These are phyloP conservation scores for Pseudogymnoascus sp. DNA, from an alignment of 2,329 filamentous ascomycete genomes.

Conservation along the genomic window DNA sequence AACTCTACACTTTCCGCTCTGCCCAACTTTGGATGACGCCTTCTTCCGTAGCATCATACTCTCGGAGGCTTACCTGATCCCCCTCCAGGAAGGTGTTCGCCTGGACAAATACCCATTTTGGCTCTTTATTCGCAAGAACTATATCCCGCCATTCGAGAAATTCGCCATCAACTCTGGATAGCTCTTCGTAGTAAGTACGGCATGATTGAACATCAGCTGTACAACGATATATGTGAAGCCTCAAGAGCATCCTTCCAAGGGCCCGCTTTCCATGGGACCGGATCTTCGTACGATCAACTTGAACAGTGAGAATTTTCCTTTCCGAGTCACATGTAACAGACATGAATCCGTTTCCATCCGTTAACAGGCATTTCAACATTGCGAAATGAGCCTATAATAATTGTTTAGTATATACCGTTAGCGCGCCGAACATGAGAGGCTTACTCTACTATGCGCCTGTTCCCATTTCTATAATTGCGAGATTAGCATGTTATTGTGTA, in stretches of 20 bases:
- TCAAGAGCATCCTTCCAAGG: constrained; percentile 50
- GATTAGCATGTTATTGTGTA: not conserved
- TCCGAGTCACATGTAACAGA: constrained; percentile 39
- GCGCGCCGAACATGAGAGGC: constrained; percentile 8
- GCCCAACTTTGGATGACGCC: constrained; percentile 47
- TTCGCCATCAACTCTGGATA: constrained; percentile 46
- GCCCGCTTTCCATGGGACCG: constrained; percentile 47
- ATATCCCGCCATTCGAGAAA: constrained; percentile 47
- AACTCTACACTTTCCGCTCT: constrained; percentile 25
- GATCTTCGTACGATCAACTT: constrained; percentile 51
- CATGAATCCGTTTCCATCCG: constrained; percentile 44
- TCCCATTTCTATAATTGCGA: constrained; percentile 34
- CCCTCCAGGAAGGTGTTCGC: constrained; percentile 46
- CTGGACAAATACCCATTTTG: constrained; percentile 55
- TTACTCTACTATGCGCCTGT: constrained; percentile 35
- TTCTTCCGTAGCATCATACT: constrained; percentile 48
- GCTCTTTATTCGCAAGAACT: constrained; percentile 49
- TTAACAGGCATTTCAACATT: constrained; percentile 53
- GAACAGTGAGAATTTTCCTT: constrained; percentile 43
- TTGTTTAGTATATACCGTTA: constrained; percentile 3
- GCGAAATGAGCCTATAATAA: constrained; percentile 50
- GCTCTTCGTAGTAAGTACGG: constrained; percentile 47
- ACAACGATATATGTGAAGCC: constrained; percentile 54
- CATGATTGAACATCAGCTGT: constrained; percentile 50
- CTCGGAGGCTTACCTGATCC: constrained; percentile 39